Percentiles rank a stretch among this genome's conserved stretches.
phyloP scores from a whole-genome alignment of 2,329 filamentous ascomycete genomes.

The Verticillium zaregamsianum region DNA sequence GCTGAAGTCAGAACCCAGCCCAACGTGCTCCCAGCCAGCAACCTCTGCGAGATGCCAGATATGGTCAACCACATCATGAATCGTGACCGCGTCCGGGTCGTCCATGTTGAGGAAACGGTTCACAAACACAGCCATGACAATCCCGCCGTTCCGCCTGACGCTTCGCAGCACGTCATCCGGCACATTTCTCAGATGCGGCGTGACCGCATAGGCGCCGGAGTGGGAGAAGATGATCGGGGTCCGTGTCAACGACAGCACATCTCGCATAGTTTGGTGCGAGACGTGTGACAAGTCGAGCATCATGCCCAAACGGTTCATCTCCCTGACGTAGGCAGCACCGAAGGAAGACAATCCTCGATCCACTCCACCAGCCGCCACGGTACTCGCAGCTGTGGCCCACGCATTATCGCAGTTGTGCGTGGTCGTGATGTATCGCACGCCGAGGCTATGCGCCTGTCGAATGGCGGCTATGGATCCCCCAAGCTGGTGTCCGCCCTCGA shows the following conservation, averaged over 20 bases:
- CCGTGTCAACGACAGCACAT: slow-evolving; percentile 19
- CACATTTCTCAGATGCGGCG: slow-evolving; percentile 30
- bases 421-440: slow-evolving; percentile 31
- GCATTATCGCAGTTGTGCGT: slow-evolving; percentile 30
- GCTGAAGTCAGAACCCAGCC: slow-evolving; percentile 31
- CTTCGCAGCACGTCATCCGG: slow-evolving; percentile 32
- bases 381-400: slow-evolving; percentile 24
- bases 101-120: slow-evolving; percentile 27
- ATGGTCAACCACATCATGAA: slow-evolving; percentile 31
- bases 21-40: slow-evolving; percentile 31
- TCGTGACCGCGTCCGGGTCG: slow-evolving; percentile 22
- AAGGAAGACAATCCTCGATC: slow-evolving; percentile 19
- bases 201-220: slow-evolving; percentile 19
- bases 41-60: slow-evolving; percentile 22
- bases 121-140: slow-evolving; percentile 35
- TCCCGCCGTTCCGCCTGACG: slow-evolving; percentile 29
- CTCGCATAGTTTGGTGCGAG: slow-evolving; percentile 23
- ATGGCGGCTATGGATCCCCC: slow-evolving; percentile 28
- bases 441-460: slow-evolving; percentile 28
- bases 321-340: slow-evolving; percentile 21
- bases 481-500: slow-evolving; percentile 31
- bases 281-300: slow-evolving; percentile 27
- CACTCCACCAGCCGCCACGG: slow-evolving; percentile 17
- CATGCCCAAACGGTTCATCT: slow-evolving; percentile 33
- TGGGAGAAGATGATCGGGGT: slow-evolving; percentile 28